These are phyloP conservation scores for Salvia sclarea DNA, from an alignment of 305 asterid species.

Conservation along the genomic window DNA sequence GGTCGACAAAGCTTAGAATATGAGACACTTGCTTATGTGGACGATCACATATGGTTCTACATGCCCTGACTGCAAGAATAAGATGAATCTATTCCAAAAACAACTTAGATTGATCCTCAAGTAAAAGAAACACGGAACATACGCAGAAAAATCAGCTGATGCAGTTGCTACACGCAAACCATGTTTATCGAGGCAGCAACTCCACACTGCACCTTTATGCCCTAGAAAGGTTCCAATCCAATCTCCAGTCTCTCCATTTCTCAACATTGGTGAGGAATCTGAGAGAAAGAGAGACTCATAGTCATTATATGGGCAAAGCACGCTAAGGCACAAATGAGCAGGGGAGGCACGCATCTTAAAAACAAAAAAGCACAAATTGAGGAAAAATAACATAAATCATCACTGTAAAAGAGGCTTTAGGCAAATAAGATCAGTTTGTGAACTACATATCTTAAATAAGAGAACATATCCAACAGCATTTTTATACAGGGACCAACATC, in stretches of 20 bases:
- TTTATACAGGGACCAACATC: not conserved
- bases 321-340: not conserved
- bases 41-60: not conserved
- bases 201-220: constrained; percentile 99
- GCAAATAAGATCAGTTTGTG: not conserved
- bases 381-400: not conserved
- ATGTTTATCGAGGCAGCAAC: constrained; percentile 84
- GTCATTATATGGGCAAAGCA: not conserved
- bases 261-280: constrained; percentile 94
- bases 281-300: constrained; percentile 16
- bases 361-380: not conserved
- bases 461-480: not conserved
- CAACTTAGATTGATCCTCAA: not conserved
- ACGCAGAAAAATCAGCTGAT: constrained; percentile 97
- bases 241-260: constrained; percentile 98
- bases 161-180: constrained; percentile 95
- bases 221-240: constrained; percentile 99
- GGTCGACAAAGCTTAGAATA: constrained; percentile 21
- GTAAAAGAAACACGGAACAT: constrained; percentile 34
- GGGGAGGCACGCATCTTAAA: not conserved
- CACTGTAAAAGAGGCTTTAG: not conserved
- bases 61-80: not conserved
- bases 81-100: too few relatives aligned
- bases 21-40: not conserved
- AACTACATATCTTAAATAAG: not conserved